Evolutionary conservation across 306 rosid genomes (phyloP).

Genomic region (Adenanthera pavonina): DNA sequence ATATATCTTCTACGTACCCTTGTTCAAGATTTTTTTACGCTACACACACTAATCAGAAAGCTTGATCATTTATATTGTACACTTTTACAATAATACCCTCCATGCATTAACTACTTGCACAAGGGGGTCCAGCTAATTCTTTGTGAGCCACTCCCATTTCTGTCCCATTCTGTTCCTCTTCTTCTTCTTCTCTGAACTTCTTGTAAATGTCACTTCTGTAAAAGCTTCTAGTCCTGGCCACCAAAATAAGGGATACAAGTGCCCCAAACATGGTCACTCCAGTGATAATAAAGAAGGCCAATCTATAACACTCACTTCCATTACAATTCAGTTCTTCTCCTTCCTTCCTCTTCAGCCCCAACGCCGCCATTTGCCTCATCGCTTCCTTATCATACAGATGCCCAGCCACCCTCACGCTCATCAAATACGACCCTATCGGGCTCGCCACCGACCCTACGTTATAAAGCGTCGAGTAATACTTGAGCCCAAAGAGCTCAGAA

Average conservation of each 20-base stretch:
- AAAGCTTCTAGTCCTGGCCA: conserved; percentile 53
- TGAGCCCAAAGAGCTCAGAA: conserved; percentile 84
- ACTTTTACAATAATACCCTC: background rate
- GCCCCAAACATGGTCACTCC: conserved; percentile 51
- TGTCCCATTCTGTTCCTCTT: conserved; percentile 14
- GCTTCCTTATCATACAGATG: conserved; percentile 55
- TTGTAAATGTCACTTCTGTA: conserved; percentile 56
- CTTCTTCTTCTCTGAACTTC: conserved; percentile 51
- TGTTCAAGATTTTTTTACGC: too few relatives aligned
- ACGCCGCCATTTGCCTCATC: conserved; percentile 37
- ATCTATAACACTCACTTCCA: conserved; percentile 48
- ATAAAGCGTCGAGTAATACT: conserved; percentile 72
- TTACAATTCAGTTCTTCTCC: conserved; percentile 56
- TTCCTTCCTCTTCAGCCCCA: conserved; percentile 39
- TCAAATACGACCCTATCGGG: conserved; percentile 59
- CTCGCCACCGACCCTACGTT: conserved; percentile 81
- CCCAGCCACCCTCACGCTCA: conserved; percentile 53
- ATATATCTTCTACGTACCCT: too few relatives aligned
- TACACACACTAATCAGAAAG: too few relatives aligned
- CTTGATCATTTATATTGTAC: background rate
- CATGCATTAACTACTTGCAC: background rate
- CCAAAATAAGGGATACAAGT: conserved; percentile 52
- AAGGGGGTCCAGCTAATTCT: conserved; percentile 9
- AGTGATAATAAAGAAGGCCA: conserved; percentile 56
- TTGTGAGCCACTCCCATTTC: conserved; percentile 34